Percentiles rank a stretch among this genome's conserved stretches.
Evolutionary conservation across 257 asterid species (phyloP).

Genomic region (Apocynum venetum): DNA sequence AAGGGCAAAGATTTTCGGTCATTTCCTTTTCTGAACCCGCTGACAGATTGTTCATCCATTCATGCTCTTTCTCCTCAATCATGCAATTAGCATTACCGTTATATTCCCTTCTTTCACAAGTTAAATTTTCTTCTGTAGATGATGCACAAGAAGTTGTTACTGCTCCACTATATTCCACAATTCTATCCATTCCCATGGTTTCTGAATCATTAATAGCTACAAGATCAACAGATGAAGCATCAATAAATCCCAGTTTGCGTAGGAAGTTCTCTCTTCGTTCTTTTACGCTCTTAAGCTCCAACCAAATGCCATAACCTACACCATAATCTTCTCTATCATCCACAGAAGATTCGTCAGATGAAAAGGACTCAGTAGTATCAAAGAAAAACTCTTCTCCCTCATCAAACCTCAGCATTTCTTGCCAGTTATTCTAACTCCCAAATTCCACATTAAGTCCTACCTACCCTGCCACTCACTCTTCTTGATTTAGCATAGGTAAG

Average conservation of each 20-base stretch:
- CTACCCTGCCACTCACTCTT: slow-evolving; percentile 14
- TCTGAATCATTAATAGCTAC: slow-evolving; percentile 15
- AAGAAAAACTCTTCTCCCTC: slow-evolving; percentile 63
- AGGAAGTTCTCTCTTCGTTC: slow-evolving; percentile 47
- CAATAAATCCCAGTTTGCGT: slow-evolving; percentile 44
- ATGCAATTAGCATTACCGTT: slow-evolving; percentile 46
- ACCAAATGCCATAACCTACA: slow-evolving; percentile 46
- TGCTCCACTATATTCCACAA: slow-evolving; percentile 27
- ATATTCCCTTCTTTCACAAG: slow-evolving; percentile 36
- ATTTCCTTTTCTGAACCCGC: slow-evolving; percentile 19
- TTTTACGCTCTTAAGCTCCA: slow-evolving; percentile 60
- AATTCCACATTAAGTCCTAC: slow-evolving; percentile 34
- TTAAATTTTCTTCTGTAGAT: slow-evolving; percentile 21
- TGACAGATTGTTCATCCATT: slow-evolving; percentile 32
- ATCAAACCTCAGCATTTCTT: slow-evolving; percentile 45
- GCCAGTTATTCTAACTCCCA: slow-evolving; percentile 11
- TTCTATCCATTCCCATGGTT: slow-evolving; percentile 16
- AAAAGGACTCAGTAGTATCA: slow-evolving; percentile 44
- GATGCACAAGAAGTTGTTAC: slow-evolving; percentile 21
- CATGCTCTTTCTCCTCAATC: slow-evolving; percentile 35
- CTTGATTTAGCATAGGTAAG: slow-evolving; percentile 9
- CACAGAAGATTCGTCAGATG: slow-evolving; percentile 31
- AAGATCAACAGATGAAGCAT: slow-evolving; percentile 7
- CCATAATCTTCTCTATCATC: slow-evolving; percentile 17
- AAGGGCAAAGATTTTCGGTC: not conserved